Conservation (phyloP, 2,329 filamentous ascomycete genomes). For the Colletotrichum theobromicola region DNA sequence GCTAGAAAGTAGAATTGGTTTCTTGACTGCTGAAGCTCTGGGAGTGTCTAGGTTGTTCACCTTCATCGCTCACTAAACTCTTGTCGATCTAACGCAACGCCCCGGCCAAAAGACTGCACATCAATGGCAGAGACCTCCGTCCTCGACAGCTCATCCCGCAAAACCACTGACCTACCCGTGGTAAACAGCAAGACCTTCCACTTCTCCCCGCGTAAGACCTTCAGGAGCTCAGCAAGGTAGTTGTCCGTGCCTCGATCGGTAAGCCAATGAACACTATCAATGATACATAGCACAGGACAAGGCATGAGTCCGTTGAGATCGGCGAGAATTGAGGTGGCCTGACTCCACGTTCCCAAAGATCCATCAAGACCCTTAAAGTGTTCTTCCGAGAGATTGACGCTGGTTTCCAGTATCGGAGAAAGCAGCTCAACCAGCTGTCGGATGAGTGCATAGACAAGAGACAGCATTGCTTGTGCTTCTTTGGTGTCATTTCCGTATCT, state of each 20-base stretch:
- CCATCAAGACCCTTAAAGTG: background rate
- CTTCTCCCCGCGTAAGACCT: background rate
- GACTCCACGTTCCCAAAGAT: background rate
- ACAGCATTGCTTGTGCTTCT: background rate
- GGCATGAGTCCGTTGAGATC: background rate
- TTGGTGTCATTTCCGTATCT: background rate
- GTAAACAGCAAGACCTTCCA: background rate
- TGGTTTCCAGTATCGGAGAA: background rate
- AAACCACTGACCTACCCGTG: background rate
- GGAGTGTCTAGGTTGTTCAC: no score
- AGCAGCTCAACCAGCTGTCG: constrained; percentile 22
- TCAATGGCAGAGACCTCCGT: background rate
- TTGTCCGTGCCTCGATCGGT: background rate
- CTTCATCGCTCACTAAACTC: background rate
- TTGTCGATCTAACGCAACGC: background rate
- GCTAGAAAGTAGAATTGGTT: no score
- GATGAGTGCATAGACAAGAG: constrained; percentile 2
- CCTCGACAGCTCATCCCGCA: background rate
- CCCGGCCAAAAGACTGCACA: background rate
- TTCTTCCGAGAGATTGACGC: background rate
- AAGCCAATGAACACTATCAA: background rate
- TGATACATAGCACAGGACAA: background rate
- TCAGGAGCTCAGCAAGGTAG: background rate
- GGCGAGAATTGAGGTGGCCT: background rate
- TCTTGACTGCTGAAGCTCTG: no score